Evolutionary conservation across 257 asterid species (phyloP).

Genomic region (Lithospermum erythrorhizon): DNA sequence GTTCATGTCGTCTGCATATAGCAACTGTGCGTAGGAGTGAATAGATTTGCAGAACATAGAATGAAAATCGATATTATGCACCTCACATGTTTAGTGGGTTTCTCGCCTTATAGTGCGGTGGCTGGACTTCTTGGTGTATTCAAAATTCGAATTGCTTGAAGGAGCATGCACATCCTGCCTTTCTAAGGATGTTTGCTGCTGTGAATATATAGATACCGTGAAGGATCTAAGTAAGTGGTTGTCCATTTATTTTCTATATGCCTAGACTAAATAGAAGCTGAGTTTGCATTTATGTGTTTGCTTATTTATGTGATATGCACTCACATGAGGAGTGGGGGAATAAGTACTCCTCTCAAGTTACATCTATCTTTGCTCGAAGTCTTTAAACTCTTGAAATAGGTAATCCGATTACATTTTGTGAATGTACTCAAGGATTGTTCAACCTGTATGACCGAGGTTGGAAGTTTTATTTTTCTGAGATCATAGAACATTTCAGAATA

Average conservation of each 20-base stretch:
- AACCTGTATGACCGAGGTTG: slow-evolving; percentile 16
- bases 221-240: not conserved
- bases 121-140: slow-evolving; percentile 7
- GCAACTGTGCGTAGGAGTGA: slow-evolving; percentile 16
- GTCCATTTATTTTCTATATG: not conserved
- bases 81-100: slow-evolving; percentile 19
- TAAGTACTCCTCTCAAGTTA: not conserved
- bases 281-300: too few species aligned
- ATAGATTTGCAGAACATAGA: slow-evolving; percentile 10
- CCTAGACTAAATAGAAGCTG: too few species aligned
- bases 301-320: not conserved
- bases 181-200: not conserved
- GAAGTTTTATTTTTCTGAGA: slow-evolving; percentile 23
- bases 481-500: slow-evolving; percentile 28
- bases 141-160: slow-evolving; percentile 8
- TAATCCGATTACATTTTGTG: too few species aligned
- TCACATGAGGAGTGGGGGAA: not conserved
- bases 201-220: not conserved
- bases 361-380: slow-evolving; percentile 18
- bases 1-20: slow-evolving; percentile 10
- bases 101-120: slow-evolving; percentile 20
- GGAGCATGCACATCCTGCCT: slow-evolving; percentile 10
- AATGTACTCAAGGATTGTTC: slow-evolving; percentile 3
- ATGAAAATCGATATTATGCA: slow-evolving; percentile 11
- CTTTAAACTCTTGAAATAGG: not conserved